A percentile compares a stretch with the other conserved stretches of the same genome.
Conservation (phyloP, 2,329 filamentous ascomycete genomes). For the Chaetothyriales sp. region DNA sequence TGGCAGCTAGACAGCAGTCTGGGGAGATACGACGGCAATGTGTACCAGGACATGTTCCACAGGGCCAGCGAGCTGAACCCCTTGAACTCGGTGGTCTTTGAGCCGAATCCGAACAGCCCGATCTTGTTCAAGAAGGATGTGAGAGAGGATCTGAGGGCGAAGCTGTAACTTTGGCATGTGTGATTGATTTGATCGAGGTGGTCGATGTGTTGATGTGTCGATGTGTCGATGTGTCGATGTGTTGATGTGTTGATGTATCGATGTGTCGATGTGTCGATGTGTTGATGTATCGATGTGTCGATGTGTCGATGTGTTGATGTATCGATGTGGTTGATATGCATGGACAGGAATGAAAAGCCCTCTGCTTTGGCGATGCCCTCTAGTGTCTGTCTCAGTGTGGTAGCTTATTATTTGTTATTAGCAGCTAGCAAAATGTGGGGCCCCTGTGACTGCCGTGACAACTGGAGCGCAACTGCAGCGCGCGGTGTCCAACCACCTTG, state of each 20-base stretch:
- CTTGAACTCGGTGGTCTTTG: slow-evolving; percentile 56
- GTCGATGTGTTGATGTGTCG: no score
- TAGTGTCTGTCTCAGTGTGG: no score
- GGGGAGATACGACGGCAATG: slow-evolving; percentile 58
- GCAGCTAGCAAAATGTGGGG: background rate
- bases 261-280: no score
- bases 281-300: no score
- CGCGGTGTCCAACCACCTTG: background rate
- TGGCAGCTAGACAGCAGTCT: slow-evolving; percentile 63
- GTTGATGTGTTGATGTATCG: no score
- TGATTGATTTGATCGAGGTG: background rate
- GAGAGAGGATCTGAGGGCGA: slow-evolving; percentile 13
- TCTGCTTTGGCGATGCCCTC: no score
- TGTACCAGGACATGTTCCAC: slow-evolving; percentile 65
- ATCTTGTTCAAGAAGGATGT: slow-evolving; percentile 47
- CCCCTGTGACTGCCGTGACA: background rate
- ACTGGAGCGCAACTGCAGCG: no score
- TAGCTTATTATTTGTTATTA: no score
- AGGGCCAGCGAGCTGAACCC: slow-evolving; percentile 60
- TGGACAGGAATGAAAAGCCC: no score
- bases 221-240: no score
- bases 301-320: no score
- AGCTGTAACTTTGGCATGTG: slow-evolving; percentile 8
- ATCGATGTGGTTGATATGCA: no score
- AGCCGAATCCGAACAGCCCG: slow-evolving; percentile 54